Evolutionary conservation across 345 rosid species (phyloP).

Genomic region (Salix arbutifolia): DNA sequence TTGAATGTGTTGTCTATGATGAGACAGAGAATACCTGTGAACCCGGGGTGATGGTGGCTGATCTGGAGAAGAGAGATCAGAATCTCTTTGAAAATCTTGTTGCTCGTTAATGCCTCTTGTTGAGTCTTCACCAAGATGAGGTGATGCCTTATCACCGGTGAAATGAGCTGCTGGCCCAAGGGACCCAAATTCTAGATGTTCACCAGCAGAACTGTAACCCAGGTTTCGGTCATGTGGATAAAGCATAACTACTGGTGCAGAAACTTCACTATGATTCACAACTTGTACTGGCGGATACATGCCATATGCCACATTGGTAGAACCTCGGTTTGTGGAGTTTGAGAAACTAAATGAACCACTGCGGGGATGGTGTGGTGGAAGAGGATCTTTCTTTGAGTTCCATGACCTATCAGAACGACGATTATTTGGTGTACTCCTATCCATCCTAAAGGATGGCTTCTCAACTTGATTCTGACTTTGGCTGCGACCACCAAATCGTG

Average conservation of each 20-base stretch:
- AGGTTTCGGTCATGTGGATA: constrained; percentile 9
- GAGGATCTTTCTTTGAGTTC: constrained; percentile 51
- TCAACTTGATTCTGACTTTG: constrained; percentile 55
- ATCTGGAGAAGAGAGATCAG: constrained; percentile 4
- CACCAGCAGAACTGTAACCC: constrained; percentile 11
- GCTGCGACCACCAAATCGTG: constrained; percentile 54
- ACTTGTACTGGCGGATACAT: constrained; percentile 11
- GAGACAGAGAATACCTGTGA: constrained; percentile 3
- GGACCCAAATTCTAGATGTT: constrained; percentile 20
- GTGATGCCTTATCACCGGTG: constrained; percentile 1
- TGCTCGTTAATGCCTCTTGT: background rate
- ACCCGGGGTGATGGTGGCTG: constrained; percentile 10
- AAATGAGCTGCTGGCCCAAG: constrained; percentile 10
- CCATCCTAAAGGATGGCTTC: constrained; percentile 50
- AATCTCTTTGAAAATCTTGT: background rate
- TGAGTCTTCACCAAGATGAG: background rate
- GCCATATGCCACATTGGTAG: background rate
- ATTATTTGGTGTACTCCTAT: constrained; percentile 38
- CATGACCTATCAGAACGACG: constrained; percentile 59
- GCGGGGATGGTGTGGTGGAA: constrained; percentile 48
- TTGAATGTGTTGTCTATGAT: background rate
- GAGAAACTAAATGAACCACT: constrained; percentile 46
- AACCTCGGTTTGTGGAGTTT: constrained; percentile 37
- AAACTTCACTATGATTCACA: background rate
- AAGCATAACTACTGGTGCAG: constrained; percentile 17